Evolutionary conservation across 1,284 basidiomycete species (phyloP), one percentile per base, ranked within the genome.

Genomic region (Ceratobasidium sp.): DNA sequence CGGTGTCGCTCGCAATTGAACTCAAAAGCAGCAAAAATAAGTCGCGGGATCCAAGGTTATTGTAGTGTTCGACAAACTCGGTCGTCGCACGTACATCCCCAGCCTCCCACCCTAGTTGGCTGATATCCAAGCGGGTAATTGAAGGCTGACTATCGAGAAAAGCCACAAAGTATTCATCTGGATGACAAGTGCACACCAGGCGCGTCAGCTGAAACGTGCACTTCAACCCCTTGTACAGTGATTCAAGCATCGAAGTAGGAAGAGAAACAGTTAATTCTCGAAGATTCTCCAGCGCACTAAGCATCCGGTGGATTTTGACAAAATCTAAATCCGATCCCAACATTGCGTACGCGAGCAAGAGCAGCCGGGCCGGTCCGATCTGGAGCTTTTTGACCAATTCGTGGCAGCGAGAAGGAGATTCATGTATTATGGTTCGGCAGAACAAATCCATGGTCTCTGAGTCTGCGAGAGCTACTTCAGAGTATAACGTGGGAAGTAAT

Each of bases 121-220:
- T 0, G 19, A 64, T 27, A 4, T 46, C 46, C 9, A 64, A 41
- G 24, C 49, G 62, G 24, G 27, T 46, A 13, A 64, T 64, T 22
- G 62, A 64, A 14, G 41, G 62, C 24, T 64, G 62, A 43, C 43
- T 29, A 27, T 64, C 8, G 29, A 64, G 62, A 48, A 64, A 64
- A 19, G 39, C 16, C 8, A 29, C 24, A 37, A 64, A 64, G 22
- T 46, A n/a, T 22, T 24, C 6, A 43, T 64, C 19, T 19, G 62
- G 62, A 27, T 64, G 19, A 48, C 39, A 64, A 46, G 46, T 19
- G 27, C 62, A 48, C 31, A 46, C 29, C 2, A 64, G 29, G 14
- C 22, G 62, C 27, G 41, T 48, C 19, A 64, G 62, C 19, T 34
- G 46, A 48, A 64, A 64, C 11, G 8, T 41, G 41, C 24, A 49